Base-by-base conservation (phyloP, 768 basidiomycete genomes). In the Mycena leptocephala region DNA sequence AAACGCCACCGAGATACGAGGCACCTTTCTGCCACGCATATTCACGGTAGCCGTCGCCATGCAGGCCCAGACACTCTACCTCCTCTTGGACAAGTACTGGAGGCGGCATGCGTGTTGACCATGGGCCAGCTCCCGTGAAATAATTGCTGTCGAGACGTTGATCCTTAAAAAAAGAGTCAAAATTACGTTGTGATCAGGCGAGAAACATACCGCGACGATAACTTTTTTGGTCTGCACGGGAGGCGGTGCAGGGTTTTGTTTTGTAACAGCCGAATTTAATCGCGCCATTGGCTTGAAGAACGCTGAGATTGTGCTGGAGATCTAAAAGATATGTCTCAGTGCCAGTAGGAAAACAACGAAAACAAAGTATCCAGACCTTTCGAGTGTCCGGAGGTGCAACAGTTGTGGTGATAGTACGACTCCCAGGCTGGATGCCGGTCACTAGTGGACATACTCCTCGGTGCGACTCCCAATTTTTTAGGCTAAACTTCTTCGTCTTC, bases 391-490 rank as follows among this genome's bases (percentile, higher is more conserved):
- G 65, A 24, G 10, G 18, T 8, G 46, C 8, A n/a, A 10, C 18
- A 11, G 5, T 16, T 48, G 26, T n/a, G 6, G 35, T 14, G 2
- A 20, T 2, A 7, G 51, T 39, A 4, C 67, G 67, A 33, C 35
- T 22, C 1, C 67, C 67, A 14, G 67, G 37, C 28, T 58, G 56
- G 37, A 56, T 20, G 16, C 14, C 3, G 5, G 51, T 69, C 28
- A 24, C 24, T 6, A 69, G 24, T 10, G 24, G 53, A 43, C 67
- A 69, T 20, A 22, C 13, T 6, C 20, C n/a, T 24, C 30, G 51
- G n/a, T 69, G 67, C 6, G 53, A 69, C 14, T 24, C 18, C 67
- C 67, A 69, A 18, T 69, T 69, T 13, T 69, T 56, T 3, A 58
- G 14, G 32, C 6, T 16, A n/a, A 56, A 69, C 5, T 41, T 37